phyloP scores from a whole-genome alignment of 192 early-diverging fungal genomes.

The Entomortierella beljakovae region DNA sequence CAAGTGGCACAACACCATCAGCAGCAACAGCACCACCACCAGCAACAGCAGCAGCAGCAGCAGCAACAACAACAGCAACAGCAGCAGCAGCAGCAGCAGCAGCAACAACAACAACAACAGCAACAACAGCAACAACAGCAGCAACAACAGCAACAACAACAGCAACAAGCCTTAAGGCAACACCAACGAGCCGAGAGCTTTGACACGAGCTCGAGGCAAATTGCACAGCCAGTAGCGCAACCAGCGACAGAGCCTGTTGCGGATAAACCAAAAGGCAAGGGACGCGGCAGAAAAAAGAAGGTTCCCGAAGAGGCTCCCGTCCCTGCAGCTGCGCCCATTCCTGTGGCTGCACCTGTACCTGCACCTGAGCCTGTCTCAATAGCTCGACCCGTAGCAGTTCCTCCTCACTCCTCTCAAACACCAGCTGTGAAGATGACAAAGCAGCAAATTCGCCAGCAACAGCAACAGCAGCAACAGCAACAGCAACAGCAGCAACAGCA shows the following conservation, averaged over 20 bases:
- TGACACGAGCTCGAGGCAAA: slow-evolving; percentile 1
- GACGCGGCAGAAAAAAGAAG: slow-evolving; percentile 46
- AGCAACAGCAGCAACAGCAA: slow-evolving; percentile 27
- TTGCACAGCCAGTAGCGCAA: slow-evolving; percentile 16
- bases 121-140: slow-evolving; percentile 21
- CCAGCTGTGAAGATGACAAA: slow-evolving; percentile 28
- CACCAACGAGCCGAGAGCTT: slow-evolving; percentile 38
- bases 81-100: slow-evolving; percentile 20
- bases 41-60: slow-evolving; percentile 22
- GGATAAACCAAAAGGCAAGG: slow-evolving; percentile 31
- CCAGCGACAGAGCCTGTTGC: slow-evolving; percentile 4
- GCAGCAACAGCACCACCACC: slow-evolving; percentile 6
- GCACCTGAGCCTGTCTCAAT: slow-evolving; percentile 14
- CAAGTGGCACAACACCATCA: slow-evolving; percentile 24
- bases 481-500: slow-evolving; percentile 21
- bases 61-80: slow-evolving; percentile 9
- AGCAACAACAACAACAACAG: slow-evolving; percentile 14
- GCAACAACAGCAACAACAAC: slow-evolving; percentile 18
- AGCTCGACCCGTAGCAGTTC: slow-evolving; percentile 12
- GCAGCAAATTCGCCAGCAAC: slow-evolving; percentile 7
- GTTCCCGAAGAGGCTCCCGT: slow-evolving; percentile 10
- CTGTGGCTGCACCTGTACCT: slow-evolving; percentile 14
- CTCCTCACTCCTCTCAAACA: slow-evolving; percentile 14
- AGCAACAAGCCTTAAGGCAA: slow-evolving; percentile 24
- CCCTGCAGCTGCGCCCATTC: slow-evolving; percentile 6